Evolutionary conservation across 768 basidiomycete species (phyloP), one percentile per base, ranked within the genome.

Genomic region (Royoungia palumana): DNA sequence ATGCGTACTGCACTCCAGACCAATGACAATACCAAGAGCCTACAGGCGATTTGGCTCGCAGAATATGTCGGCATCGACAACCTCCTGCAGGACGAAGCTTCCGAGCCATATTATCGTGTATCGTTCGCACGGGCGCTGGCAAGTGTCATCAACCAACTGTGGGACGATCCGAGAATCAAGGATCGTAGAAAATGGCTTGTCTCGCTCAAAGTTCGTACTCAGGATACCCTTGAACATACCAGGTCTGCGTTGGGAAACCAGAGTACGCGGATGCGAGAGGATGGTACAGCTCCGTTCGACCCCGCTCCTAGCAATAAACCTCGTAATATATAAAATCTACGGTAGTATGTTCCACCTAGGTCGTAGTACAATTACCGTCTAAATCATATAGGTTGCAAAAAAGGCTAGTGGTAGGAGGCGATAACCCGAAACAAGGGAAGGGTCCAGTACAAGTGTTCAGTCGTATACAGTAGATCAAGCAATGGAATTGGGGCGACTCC

Each of bases 41-140:
- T 79, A 20, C 84, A 87, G 57, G 77, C 75, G 49, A 56, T 88
- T 46, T 78, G 87, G 32, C 78, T 91, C 6, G 61, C 80, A 8
- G 65, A 74, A 51, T 65, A 76, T 57, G 64, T 82, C 38, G 75
- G 77, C 34, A 63, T 71, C 9, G 70, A 70, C 22, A 49, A 41
- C 16, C 57, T 81, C 22, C 61, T 79, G 17, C 51, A 37, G 37
- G 48, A 53, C 32, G 24, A 55, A 43, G 22, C 37, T 38, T 46
- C 63, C 36, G 51, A 57, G 35, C 43, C 51, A 2, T 79, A 79
- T 61, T 72, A 71, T 63, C 70, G 68, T 6, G 64, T 69, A 12
- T 83, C 81, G 53, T 69, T 86, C 25, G 75, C 79, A 5, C 61
- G 69, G 27, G 72, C 74, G 2, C 54, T 83, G 5, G 47, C 71